Base-by-base conservation (phyloP, 2,329 filamentous ascomycete genomes). In the Calonectria henricotiae region DNA sequence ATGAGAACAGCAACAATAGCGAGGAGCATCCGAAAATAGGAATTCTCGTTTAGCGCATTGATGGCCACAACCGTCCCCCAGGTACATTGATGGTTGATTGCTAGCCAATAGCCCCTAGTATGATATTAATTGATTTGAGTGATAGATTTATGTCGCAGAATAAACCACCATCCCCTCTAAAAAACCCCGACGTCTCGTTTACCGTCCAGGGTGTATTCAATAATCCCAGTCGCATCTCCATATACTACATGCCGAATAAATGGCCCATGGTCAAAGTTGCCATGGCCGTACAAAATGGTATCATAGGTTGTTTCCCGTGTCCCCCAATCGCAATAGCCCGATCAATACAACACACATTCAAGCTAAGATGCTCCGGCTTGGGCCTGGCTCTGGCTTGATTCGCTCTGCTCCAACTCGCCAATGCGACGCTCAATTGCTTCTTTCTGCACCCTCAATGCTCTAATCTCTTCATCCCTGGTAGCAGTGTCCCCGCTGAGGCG, bases 351-450 rank as follows among this genome's bases (percentile, higher is more conserved):
- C 27, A 43, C 23, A 41, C 39, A 30, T 67, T n/a, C 47, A 62
- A 60, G 54, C 35, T 62, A 58, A 30, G 58, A 67, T 55, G 66
- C 30, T 35, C 54, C 61, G 46, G 65, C 63, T 46, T 69, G 70
- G 8, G 39, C 20, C 25, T 65, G 58, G 35, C 32, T 70, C 62
- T 68, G 67, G 20, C 72, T 67, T 27, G 74, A 71, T 35, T 79
- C 79, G 61, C 67, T 71, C 35, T 69, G 74, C 67, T 82, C 78
- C 62, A 83, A 67, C 73, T 82, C 77, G 47, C 82, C 78, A 20
- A 83, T 78, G 17, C 81, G 81, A 20, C 79, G 79, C 66, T 82
- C 79, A 27, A 83, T 82, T 15, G 75, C 77, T 12, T 76, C 80
- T 62, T 83, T 82, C 35, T 83, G 81, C n/a, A 77, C 79, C 23